phyloP scores from a whole-genome alignment of 2,329 filamentous ascomycete genomes.

The Aspergillus felis region DNA sequence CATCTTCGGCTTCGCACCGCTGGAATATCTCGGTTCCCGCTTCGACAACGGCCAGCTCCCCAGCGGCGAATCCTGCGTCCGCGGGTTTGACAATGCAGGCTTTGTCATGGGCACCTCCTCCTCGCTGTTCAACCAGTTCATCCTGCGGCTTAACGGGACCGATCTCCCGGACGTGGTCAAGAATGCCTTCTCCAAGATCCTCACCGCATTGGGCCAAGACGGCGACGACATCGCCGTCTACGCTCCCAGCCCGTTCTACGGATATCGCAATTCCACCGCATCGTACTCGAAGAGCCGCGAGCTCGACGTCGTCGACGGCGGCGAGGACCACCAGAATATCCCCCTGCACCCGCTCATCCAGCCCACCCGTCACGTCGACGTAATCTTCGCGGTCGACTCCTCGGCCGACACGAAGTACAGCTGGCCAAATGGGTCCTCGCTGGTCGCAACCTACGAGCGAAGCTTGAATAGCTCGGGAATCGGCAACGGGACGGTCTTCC shows the following conservation, averaged over 20 bases:
- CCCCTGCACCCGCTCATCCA: slow-evolving; percentile 75
- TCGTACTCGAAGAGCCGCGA: slow-evolving; percentile 50
- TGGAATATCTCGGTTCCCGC: slow-evolving; percentile 68
- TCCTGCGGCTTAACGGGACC: slow-evolving; percentile 60
- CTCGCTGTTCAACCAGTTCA: slow-evolving; percentile 75
- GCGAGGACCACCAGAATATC: slow-evolving; percentile 74
- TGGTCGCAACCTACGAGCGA: slow-evolving; percentile 71
- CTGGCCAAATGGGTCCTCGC: slow-evolving; percentile 74
- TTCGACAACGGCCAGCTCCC: slow-evolving; percentile 62
- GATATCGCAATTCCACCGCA: slow-evolving; percentile 59
- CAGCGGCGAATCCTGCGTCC: slow-evolving; percentile 58
- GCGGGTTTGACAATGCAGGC: slow-evolving; percentile 77
- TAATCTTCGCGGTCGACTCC: slow-evolving; percentile 76
- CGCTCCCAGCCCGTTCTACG: slow-evolving; percentile 70
- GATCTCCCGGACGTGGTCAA: slow-evolving; percentile 51
- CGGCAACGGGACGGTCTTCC: slow-evolving; percentile 67
- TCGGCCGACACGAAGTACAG: slow-evolving; percentile 65
- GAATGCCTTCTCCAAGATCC: slow-evolving; percentile 49
- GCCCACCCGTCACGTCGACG: slow-evolving; percentile 66
- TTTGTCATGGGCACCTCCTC: slow-evolving; percentile 84
- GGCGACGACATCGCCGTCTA: slow-evolving; percentile 72
- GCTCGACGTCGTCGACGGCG: slow-evolving; percentile 73
- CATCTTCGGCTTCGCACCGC: slow-evolving; percentile 65
- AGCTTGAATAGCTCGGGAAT: slow-evolving; percentile 53
- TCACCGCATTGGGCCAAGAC: slow-evolving; percentile 53